Evolutionary conservation across 306 rosid genomes (phyloP).

Genomic region (Hippophae tibetana): DNA sequence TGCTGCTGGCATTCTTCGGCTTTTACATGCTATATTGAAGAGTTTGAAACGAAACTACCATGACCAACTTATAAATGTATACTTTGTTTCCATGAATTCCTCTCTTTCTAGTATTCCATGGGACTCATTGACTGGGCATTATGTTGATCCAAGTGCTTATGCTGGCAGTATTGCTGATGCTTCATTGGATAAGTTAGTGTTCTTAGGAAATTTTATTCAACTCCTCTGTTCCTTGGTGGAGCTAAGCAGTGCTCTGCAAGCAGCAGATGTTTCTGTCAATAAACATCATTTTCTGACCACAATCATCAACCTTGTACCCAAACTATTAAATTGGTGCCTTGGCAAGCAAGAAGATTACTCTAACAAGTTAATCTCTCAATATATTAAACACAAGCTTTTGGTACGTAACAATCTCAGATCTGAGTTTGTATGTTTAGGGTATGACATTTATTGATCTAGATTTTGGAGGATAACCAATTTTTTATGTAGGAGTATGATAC

Average conservation of each 20-base stretch:
- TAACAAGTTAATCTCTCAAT: slow-evolving; percentile 37
- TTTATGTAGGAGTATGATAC: too few species aligned
- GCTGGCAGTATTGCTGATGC: slow-evolving; percentile 17
- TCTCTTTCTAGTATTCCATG: slow-evolving; percentile 45
- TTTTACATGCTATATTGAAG: slow-evolving; percentile 46
- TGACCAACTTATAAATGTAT: slow-evolving; percentile 34
- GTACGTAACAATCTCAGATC: slow-evolving; percentile 34
- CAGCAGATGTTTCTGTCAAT: slow-evolving; percentile 26
- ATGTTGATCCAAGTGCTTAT: slow-evolving; percentile 16
- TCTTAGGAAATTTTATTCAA: slow-evolving; percentile 69
- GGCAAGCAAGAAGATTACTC: slow-evolving; percentile 30
- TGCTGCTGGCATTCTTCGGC: slow-evolving; percentile 41
- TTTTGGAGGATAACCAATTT: background rate
- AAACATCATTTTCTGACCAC: slow-evolving; percentile 35
- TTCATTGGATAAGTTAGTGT: slow-evolving; percentile 20
- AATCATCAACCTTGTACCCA: slow-evolving; percentile 45
- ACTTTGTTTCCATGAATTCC: slow-evolving; percentile 42
- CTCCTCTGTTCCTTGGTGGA: slow-evolving; percentile 69
- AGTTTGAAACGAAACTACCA: slow-evolving; percentile 42
- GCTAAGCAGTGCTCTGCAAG: slow-evolving; percentile 34
- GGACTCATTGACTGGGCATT: slow-evolving; percentile 38
- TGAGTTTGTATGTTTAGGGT: background rate
- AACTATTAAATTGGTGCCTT: slow-evolving; percentile 52
- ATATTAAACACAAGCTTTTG: slow-evolving; percentile 79
- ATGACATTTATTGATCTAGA: background rate